phyloP scores from a whole-genome alignment of 495 filamentous ascomycete species.

The Penicillium turbatum region DNA sequence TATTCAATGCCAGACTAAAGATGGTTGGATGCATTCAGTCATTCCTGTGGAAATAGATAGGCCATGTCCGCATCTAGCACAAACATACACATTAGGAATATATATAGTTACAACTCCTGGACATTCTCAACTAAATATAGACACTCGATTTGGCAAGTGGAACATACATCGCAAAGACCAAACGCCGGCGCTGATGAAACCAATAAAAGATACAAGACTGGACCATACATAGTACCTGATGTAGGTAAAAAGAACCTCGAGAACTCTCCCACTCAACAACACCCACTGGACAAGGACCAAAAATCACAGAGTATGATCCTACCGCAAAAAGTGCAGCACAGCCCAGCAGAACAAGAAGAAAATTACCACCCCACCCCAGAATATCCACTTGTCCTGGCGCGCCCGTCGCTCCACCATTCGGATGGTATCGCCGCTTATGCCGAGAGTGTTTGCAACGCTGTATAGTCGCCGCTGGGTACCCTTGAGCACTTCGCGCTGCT shows the following conservation, averaged over 20 bases:
- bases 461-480: conserved; percentile 87
- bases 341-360: conserved; percentile 92
- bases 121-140: background rate
- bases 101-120: background rate
- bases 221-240: conserved; percentile 4
- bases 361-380: conserved; percentile 79
- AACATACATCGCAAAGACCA: conserved; percentile 11
- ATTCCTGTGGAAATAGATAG: no score
- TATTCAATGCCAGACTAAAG: background rate
- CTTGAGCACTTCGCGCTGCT: conserved; percentile 93
- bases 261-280: background rate
- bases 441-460: conserved; percentile 88
- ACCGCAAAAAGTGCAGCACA: conserved; percentile 79
- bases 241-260: background rate
- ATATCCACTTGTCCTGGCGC: conserved; percentile 97
- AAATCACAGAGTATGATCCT: background rate
- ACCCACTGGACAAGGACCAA: background rate
- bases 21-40: no score
- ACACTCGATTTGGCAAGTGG: background rate
- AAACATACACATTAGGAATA: background rate
- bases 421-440: conserved; percentile 92
- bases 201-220: conserved; percentile 17
- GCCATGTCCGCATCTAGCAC: background rate
- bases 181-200: conserved; percentile 38
- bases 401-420: conserved; percentile 90